Evolutionary conservation across 164 flowering plant species (phyloP), one percentile per base, ranked within the genome.

Genomic region (Vitis rotundifolia): DNA sequence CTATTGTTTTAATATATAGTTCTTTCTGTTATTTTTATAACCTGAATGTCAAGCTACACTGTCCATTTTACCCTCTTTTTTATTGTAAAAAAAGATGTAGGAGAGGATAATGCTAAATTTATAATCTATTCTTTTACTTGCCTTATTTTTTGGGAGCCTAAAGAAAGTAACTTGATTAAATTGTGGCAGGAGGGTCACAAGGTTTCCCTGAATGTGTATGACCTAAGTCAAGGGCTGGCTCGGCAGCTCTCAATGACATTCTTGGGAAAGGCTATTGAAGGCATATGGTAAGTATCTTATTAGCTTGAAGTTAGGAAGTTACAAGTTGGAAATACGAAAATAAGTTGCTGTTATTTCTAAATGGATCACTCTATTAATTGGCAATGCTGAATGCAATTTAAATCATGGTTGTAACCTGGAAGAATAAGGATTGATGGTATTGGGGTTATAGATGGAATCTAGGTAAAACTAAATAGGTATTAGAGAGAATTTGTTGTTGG

Each of bases 201-300:
- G 82, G 98, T 93, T 67, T 51, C 78, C 8, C 75, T 95, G 83
- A 82, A 90, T 71, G 94, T 95, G 13, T 92, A 94, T 80, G 99
- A 94, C 71, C 76, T 94, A 19, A 94, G 97, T 82, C 90, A 88
- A 80, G 99, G 99, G 19, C 78, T 94, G 64, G 99, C 99, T 66
- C 90, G 97, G 3, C 97, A 94, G 75, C 82, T 94, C 15, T 94
- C 99, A 10, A 82, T 81, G 0, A 54, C 89, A 22, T 91, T 94
- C 63, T 79, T 95, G 73, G 99, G 99, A 69, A 95, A 90, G 77
- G 90, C 83, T 49, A 90, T 95, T 72, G 99, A 93, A 57, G 99
- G 84, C 26, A 86, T 94, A 64, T 94, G 99, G 99, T 92, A 69
- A 80, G 87, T 50, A 18, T 51, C 73, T 29, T 12, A 11, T 49